Evolutionary conservation across 1,284 basidiomycete species (phyloP).

Genomic region (Tilletia horrida): DNA sequence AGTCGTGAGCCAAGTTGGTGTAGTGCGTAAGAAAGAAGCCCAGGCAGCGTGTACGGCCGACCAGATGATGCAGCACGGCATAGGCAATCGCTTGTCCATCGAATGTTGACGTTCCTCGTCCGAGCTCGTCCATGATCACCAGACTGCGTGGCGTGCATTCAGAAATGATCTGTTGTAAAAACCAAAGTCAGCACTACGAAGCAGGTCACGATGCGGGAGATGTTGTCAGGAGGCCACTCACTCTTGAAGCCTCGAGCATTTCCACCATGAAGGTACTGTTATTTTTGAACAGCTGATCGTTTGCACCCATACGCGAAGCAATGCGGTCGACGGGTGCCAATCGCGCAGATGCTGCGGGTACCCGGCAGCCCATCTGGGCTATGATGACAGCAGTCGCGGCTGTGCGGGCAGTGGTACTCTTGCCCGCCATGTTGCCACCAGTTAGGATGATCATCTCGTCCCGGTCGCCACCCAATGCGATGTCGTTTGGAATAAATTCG

Average conservation of each 20-base stretch:
- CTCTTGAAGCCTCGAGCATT: slow-evolving; percentile 48
- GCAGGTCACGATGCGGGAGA: background rate
- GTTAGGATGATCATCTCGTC: slow-evolving; percentile 84
- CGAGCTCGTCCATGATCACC: slow-evolving; percentile 55
- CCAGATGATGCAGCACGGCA: slow-evolving; percentile 51
- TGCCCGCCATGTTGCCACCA: slow-evolving; percentile 79
- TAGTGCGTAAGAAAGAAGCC: slow-evolving; percentile 55
- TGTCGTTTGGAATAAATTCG: slow-evolving; percentile 90
- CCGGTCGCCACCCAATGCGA: slow-evolving; percentile 74
- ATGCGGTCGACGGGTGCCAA: slow-evolving; percentile 88
- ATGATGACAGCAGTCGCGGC: slow-evolving; percentile 93
- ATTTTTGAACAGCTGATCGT: slow-evolving; percentile 49
- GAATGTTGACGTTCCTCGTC: slow-evolving; percentile 54
- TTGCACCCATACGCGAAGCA: slow-evolving; percentile 93
- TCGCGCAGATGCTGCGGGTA: slow-evolving; percentile 78
- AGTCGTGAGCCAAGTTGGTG: slow-evolving; percentile 45
- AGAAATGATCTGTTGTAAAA: slow-evolving; percentile 39
- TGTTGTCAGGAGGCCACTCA: slow-evolving; percentile 8
- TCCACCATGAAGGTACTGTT: slow-evolving; percentile 55
- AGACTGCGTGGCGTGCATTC: slow-evolving; percentile 53
- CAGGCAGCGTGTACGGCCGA: slow-evolving; percentile 50
- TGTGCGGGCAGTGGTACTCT: slow-evolving; percentile 73
- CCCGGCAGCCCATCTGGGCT: slow-evolving; percentile 96
- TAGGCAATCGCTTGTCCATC: slow-evolving; percentile 54
- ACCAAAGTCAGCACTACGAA: slow-evolving; percentile 2